Percentiles rank a stretch among this genome's conserved stretches.
phyloP scores from a whole-genome alignment of 2,329 filamentous ascomycete species.

The Colletotrichum gigasporum region DNA sequence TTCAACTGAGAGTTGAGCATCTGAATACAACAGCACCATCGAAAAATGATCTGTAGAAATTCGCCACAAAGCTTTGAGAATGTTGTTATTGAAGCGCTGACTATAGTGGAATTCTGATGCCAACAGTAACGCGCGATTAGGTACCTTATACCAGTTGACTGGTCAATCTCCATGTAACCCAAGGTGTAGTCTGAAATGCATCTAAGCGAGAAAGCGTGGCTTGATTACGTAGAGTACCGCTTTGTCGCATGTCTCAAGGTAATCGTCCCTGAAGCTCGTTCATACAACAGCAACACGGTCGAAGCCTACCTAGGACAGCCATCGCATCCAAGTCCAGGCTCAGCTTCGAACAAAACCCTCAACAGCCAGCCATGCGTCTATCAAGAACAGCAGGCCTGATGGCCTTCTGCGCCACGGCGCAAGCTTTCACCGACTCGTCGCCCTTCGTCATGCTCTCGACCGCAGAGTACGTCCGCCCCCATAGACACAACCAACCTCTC shows the following conservation, averaged over 20 bases:
- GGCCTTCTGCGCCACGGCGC: slow-evolving; percentile 65
- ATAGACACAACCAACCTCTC: neutral
- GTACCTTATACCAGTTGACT: too few relatives aligned
- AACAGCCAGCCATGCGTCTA: slow-evolving; percentile 59
- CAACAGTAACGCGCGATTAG: too few relatives aligned
- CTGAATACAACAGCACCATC: too few relatives aligned
- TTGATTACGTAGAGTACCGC: neutral
- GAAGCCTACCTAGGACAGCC: slow-evolving; percentile 19
- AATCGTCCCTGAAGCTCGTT: slow-evolving; percentile 10
- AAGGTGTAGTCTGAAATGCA: neutral
- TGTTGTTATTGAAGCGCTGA: too few relatives aligned
- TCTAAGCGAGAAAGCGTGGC: neutral
- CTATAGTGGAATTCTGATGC: too few relatives aligned
- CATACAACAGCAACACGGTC: slow-evolving; percentile 3
- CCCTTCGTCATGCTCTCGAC: slow-evolving; percentile 92
- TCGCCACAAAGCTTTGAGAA: too few relatives aligned
- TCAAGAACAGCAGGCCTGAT: slow-evolving; percentile 60
- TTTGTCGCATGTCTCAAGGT: slow-evolving; percentile 11
- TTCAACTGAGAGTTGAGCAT: too few relatives aligned
- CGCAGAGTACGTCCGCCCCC: slow-evolving; percentile 69
- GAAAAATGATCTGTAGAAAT: too few relatives aligned
- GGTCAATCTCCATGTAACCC: too few relatives aligned
- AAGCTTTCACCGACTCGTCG: slow-evolving; percentile 86
- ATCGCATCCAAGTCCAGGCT: slow-evolving; percentile 23
- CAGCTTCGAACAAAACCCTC: slow-evolving; percentile 14